These are phyloP conservation scores for Schizopora paradoxa DNA, from an alignment of 1,284 basidiomycete genomes.

Conservation along the genomic window DNA sequence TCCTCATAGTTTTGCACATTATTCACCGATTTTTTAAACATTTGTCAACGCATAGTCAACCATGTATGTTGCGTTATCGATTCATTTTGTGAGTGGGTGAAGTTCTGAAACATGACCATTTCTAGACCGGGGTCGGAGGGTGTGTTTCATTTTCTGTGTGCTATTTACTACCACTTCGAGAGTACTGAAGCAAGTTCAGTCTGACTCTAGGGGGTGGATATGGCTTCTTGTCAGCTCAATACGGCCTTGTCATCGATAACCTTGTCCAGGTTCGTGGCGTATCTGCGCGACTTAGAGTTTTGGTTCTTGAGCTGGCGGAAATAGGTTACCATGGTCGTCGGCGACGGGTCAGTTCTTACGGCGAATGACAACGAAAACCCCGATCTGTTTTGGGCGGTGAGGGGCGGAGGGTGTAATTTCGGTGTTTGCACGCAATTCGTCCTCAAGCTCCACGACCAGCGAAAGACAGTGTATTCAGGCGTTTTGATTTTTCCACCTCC, in stretches of 20 bases:
- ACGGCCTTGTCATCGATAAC: conserved; percentile 57
- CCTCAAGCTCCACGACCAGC: conserved; percentile 42
- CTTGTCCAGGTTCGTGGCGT: conserved; percentile 14
- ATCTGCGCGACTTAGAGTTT: neutral
- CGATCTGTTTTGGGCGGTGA: conserved; percentile 53
- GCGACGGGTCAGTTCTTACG: conserved; percentile 39
- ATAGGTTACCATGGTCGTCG: conserved; percentile 47
- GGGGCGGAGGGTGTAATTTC: conserved; percentile 54
- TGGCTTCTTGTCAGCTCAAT: conserved; percentile 96
- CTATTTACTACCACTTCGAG: neutral
- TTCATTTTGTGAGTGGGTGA: neutral
- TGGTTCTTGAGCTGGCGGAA: too few relatives aligned
- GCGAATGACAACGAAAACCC: conserved; percentile 38
- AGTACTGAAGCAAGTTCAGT: conserved; percentile 59
- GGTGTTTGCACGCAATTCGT: conserved; percentile 52
- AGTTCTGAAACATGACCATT: neutral
- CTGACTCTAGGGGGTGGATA: conserved; percentile 98
- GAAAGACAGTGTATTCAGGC: conserved; percentile 37
- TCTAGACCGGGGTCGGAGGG: conserved; percentile 1
- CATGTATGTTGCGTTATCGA: conserved; percentile 19
- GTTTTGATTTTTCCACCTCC: conserved; percentile 29
- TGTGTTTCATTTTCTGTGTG: neutral
- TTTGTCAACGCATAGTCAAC: too few relatives aligned
- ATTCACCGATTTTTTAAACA: too few relatives aligned
- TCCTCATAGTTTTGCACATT: too few relatives aligned